Base-by-base conservation (phyloP, 1,284 basidiomycete species). In the Austroboletus rostrupii region DNA sequence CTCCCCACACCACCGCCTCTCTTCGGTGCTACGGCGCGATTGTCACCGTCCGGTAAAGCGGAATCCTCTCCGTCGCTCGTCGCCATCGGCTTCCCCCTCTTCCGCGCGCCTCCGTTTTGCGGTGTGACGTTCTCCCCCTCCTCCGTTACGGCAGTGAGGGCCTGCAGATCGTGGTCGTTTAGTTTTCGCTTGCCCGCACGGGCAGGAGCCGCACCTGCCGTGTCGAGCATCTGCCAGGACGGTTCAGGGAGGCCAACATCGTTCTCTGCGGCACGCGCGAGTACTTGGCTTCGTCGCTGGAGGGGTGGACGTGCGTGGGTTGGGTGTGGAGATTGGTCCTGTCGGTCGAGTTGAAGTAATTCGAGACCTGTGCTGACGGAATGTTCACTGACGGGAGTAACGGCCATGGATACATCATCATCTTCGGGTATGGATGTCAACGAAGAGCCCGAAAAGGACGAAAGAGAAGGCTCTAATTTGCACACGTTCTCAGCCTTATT, bases 211-310 rank as follows among this genome's bases (percentile, higher is more conserved):
- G 60, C 64, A 56, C 62, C 54, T 57, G 61, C 66, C 45, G 48
- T 43, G 33, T 56, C 60, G 7, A 69, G 55, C 55, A 69, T 57
- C 29, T 67, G 60, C 64, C 62, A 67, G 28, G 60, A 67, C n/a
- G 64, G 62, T 20, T 67, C 65, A 0, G 53, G 55, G 6, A 64
- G 54, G 2, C 37, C 45, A 0, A 56, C 38, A 8, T 58, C 32
- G 28, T 64, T 54, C 41, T 64, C 54, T 12, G 54, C 65, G 21
- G 67, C 69, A 5, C 74, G 65, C 13, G 71, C 67, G 6, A 80
- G 58, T 1, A 81, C 70, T 41, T 77, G 66, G 54, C 74, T 74
- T 3, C 77, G 73, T 29, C 80, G 74, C 54, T 75, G 74, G 3
- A 81, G 69, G 5, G 67, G 70, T 2, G 59, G 64, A 26, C 62